Evolutionary conservation across 2,329 filamentous ascomycete species (phyloP), one percentile per base, ranked within the genome.

Genomic region (Didymellaceae sp.): DNA sequence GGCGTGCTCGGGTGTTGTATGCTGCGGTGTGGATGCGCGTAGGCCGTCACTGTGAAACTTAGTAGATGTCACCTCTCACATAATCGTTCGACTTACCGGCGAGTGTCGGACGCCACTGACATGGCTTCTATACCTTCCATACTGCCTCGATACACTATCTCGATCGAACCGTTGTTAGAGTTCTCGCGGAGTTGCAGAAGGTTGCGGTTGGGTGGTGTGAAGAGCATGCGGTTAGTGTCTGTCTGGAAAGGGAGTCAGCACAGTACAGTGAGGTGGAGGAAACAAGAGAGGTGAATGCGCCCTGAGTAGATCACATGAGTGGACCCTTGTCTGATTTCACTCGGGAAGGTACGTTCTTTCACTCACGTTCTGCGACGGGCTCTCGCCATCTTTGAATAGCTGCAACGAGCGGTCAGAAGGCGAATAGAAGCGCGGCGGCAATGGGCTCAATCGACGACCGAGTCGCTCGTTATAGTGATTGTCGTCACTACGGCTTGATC

Each of bases 331-430:
- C n/a, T n/a, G n/a, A n/a, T n/a, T n/a, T n/a, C n/a, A n/a, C n/a
- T n/a, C n/a, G n/a, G n/a, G n/a, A n/a, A n/a, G n/a, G n/a, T 42
- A 16, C 16, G 13, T 9, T 42, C 14, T 20, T 26, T 17, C 25
- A 68, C 70, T 67, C 63, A 73, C 70, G 54, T 72, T 71, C 7
- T 58, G 59, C 3, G 66, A 70, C 6, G 66, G 65, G 4, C 60
- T 62, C 21, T 63, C 63, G 13, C 57, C 61, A 24, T 58, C 47
- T 6, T 47, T 53, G 46, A 61, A 61, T 11, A 55, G 44, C 6
- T 31, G 43, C 3, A 58, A 38, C 17, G 64, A 62, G 33, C 56
- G 56, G 14, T 60, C 42, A 1, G 64, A 62, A 3, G 68, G 68
- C n/a, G 63, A 65, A 43, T 72, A 73, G 40, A 71, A 69, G 3